Percentiles rank a stretch among this genome's conserved stretches.
phyloP scores from a whole-genome alignment of 148 eudicot species.

The Spergularia bocconei region DNA sequence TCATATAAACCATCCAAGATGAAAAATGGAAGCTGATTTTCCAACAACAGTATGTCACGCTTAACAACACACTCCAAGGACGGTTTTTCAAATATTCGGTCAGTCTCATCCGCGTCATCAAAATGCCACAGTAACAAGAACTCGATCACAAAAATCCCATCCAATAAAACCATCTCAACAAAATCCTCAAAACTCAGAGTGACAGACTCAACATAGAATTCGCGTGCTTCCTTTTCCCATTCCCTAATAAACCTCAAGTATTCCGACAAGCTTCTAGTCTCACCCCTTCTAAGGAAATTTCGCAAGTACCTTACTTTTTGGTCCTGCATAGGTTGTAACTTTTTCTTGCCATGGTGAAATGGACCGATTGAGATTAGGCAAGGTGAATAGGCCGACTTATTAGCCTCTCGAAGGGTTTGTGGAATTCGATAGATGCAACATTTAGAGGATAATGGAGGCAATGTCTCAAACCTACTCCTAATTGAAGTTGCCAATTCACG shows the following conservation, averaged over 20 bases:
- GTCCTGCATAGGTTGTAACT: constrained; percentile 19
- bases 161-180: constrained; percentile 23
- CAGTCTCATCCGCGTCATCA: constrained; percentile 17
- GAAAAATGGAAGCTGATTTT: constrained; percentile 28
- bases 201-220: constrained; percentile 17
- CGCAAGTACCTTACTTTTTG: constrained; percentile 24
- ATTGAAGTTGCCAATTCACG: constrained; percentile 13
- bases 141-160: constrained; percentile 25
- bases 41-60: constrained; percentile 24
- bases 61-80: constrained; percentile 19
- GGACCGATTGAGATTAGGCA: constrained; percentile 28
- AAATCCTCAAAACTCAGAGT: constrained; percentile 13
- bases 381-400: constrained; percentile 19
- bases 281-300: constrained; percentile 21
- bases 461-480: constrained; percentile 10
- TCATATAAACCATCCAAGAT: constrained; percentile 21
- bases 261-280: constrained; percentile 6
- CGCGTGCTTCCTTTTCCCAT: constrained; percentile 13
- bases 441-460: constrained; percentile 16
- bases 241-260: constrained; percentile 17
- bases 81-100: constrained; percentile 19
- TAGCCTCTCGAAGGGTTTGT: constrained; percentile 2
- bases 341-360: constrained; percentile 15
- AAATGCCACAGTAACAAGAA: constrained; percentile 24
- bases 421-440: constrained; percentile 29